These are phyloP conservation scores for Euphrasia confusa DNA, from an alignment of 257 asterid species.

Conservation along the genomic window DNA sequence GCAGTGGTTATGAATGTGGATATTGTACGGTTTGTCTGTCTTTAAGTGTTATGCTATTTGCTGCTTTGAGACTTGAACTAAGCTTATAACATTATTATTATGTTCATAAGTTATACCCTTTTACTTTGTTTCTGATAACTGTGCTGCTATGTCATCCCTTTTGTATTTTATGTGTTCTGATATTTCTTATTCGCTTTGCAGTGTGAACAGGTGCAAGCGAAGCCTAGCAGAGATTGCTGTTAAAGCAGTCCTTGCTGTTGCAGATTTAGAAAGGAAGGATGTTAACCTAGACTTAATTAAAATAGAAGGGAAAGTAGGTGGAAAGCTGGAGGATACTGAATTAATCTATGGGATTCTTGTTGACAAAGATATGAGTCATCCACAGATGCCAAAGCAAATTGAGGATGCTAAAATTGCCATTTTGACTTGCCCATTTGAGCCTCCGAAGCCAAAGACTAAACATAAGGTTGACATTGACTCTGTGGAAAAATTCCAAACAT, in stretches of 20 bases:
- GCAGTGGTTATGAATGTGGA: background rate
- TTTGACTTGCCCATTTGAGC: constrained; percentile 94
- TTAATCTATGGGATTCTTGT: constrained; percentile 80
- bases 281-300: constrained; percentile 89
- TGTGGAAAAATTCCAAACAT: constrained; percentile 81
- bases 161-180: constrained; percentile 11
- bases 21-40: background rate
- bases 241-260: constrained; percentile 94
- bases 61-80: constrained; percentile 7
- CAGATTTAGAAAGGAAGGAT: constrained; percentile 94
- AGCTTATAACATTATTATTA: constrained; percentile 3
- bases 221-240: constrained; percentile 95
- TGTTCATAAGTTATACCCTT: background rate
- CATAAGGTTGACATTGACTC: constrained; percentile 97
- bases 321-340: constrained; percentile 94
- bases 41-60: background rate
- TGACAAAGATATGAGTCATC: constrained; percentile 98
- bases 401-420: constrained; percentile 91
- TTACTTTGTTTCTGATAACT: background rate
- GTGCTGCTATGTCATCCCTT: constrained; percentile 1
- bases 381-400: constrained; percentile 96
- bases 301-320: constrained; percentile 97
- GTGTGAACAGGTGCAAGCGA: constrained; percentile 95
- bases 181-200: constrained; percentile 32
- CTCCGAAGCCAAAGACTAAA: constrained; percentile 97